Percentiles rank a stretch among this genome's conserved stretches.
These are phyloP conservation scores for Lumnitzera racemosa DNA, from an alignment of 345 rosid species.

Conservation along the genomic window DNA sequence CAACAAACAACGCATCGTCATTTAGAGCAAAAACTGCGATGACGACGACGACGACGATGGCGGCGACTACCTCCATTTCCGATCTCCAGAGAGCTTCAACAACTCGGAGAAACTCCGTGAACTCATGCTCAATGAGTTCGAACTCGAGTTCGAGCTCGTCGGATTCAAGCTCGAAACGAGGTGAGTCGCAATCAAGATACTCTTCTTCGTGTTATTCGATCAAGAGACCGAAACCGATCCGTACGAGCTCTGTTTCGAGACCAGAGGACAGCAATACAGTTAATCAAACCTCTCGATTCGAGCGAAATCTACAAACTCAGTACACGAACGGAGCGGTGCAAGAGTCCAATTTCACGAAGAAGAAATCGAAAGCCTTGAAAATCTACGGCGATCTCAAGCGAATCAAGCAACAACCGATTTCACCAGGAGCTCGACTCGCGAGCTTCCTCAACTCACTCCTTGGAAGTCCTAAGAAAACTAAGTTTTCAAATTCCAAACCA, in stretches of 20 bases:
- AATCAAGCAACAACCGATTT: slow-evolving; percentile 71
- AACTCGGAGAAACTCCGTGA: slow-evolving; percentile 15
- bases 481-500: slow-evolving; percentile 23
- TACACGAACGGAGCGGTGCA: slow-evolving; percentile 6
- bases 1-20: slow-evolving; percentile 8
- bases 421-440: slow-evolving; percentile 80
- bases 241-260: slow-evolving; percentile 29
- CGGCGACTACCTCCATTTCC: no score
- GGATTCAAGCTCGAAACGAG: slow-evolving; percentile 54
- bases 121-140: slow-evolving; percentile 5
- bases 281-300: slow-evolving; percentile 10
- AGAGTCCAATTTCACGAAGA: slow-evolving; percentile 41
- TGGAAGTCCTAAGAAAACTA: slow-evolving; percentile 49
- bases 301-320: slow-evolving; percentile 4
- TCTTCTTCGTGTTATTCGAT: slow-evolving; percentile 19
- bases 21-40: no score
- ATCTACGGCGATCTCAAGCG: slow-evolving; percentile 76
- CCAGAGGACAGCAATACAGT: background rate
- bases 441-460: slow-evolving; percentile 78
- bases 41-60: no score
- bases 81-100: no score
- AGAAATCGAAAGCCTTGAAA: slow-evolving; percentile 76
- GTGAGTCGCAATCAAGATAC: slow-evolving; percentile 17
- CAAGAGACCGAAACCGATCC: slow-evolving; percentile 47
- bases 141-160: slow-evolving; percentile 71